Conservation (phyloP, 768 basidiomycete species). For the Fistulinella prunicolor region DNA sequence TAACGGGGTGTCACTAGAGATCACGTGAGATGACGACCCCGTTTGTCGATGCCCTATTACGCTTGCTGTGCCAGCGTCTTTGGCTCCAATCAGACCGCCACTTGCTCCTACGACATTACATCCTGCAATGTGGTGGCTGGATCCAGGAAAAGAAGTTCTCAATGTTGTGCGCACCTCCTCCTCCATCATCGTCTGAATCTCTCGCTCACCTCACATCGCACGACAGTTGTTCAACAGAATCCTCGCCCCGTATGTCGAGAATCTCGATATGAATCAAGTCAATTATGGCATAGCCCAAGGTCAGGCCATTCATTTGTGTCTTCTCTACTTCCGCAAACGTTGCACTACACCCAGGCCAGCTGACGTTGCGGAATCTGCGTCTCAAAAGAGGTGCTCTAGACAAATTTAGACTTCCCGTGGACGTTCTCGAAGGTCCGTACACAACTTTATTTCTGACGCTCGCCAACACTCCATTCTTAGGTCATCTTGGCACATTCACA, state of each 20-base stretch:
- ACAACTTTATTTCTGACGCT: background rate
- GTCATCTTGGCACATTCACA: conserved; percentile 83
- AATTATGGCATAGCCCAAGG: conserved; percentile 92
- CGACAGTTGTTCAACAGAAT: conserved; percentile 81
- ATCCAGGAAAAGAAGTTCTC: conserved; percentile 82
- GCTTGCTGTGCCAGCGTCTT: no score
- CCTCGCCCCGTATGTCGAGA: conserved; percentile 93
- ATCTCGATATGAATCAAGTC: conserved; percentile 91
- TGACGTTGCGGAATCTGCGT: conserved; percentile 75
- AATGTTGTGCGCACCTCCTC: conserved; percentile 51
- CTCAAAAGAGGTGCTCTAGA: conserved; percentile 93
- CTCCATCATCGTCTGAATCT: background rate
- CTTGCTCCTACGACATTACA: no score
- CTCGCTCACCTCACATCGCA: background rate
- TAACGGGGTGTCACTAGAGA: no score
- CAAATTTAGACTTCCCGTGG: conserved; percentile 92
- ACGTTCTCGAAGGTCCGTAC: conserved; percentile 81
- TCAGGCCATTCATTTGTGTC: conserved; percentile 16
- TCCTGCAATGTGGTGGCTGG: conserved; percentile 88
- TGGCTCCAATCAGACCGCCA: no score
- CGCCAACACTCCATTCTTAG: conserved; percentile 36
- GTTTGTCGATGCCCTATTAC: conserved; percentile 33
- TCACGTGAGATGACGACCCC: conserved; percentile 31
- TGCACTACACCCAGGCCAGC: conserved; percentile 50
- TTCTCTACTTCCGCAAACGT: background rate